A percentile compares a stretch with the other conserved stretches of the same genome.
Conservation (phyloP, 2,329 filamentous ascomycete genomes). For the Alternaria arbusti region DNA sequence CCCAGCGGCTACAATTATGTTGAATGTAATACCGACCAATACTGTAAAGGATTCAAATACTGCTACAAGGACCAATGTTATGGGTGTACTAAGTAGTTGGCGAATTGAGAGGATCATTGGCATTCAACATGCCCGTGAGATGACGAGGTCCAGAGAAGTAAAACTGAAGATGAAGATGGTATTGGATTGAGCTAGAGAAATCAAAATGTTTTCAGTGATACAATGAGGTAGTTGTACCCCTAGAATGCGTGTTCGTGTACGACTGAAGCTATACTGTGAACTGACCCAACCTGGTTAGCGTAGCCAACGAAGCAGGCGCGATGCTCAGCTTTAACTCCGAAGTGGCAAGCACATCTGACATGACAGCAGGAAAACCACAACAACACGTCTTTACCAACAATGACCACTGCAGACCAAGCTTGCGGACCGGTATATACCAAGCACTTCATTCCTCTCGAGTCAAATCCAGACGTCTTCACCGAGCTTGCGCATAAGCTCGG, state of each 20-base stretch:
- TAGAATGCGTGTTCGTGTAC: not conserved
- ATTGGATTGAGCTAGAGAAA: no score
- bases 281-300: not conserved
- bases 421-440: conserved; percentile 13
- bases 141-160: no score
- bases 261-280: not conserved
- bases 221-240: not conserved
- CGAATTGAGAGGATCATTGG: no score
- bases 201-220: no score
- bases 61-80: no score
- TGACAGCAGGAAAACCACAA: not conserved
- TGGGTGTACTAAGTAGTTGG: no score
- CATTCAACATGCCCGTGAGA: no score
- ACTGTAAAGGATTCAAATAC: no score
- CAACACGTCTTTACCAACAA: not conserved
- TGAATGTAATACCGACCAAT: no score
- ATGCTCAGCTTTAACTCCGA: not conserved
- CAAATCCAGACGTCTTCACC: conserved; percentile 89
- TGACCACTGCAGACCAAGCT: not conserved
- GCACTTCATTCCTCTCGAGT: conserved; percentile 55
- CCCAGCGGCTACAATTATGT: no score
- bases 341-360: not conserved
- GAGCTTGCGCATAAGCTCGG: conserved; percentile 82
- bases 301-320: not conserved
- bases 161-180: no score